phyloP scores from a whole-genome alignment of 139 green algal species.

The Chlorella sp. region DNA sequence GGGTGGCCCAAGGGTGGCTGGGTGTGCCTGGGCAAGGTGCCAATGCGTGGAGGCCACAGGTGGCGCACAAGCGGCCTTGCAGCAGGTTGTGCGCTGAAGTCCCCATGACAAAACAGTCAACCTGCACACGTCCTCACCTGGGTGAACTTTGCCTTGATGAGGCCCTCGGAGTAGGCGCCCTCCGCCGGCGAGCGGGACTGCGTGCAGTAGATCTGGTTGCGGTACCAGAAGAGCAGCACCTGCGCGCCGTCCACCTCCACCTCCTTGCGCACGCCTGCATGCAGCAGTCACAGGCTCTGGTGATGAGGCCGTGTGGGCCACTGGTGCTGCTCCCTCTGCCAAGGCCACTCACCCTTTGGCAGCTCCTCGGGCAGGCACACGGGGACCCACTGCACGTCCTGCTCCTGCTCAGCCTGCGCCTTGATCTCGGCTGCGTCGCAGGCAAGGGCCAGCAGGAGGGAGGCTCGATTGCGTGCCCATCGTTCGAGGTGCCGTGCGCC shows the following conservation, averaged over 20 bases:
- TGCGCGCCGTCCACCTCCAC: conserved; percentile 68
- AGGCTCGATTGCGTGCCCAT: no score
- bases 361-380: conserved; percentile 75
- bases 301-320: neutral
- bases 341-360: conserved; percentile 60
- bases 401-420: no score
- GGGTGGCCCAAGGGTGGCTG: no score
- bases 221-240: conserved; percentile 98
- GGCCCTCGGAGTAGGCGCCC: conserved; percentile 94
- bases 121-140: conserved; percentile 54
- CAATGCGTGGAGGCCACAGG: no score
- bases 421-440: no score
- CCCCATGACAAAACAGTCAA: no score
- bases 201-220: conserved; percentile 89
- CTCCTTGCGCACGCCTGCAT: conserved; percentile 76
- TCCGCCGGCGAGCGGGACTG: conserved; percentile 89
- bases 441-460: no score
- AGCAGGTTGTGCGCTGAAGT: no score
- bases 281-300: neutral
- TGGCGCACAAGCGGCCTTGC: no score
- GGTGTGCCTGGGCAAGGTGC: no score
- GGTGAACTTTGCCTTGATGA: conserved; percentile 90
- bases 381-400: conserved; percentile 52
- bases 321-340: neutral
- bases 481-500: no score